Percentiles rank a stretch among this genome's conserved stretches.
These are phyloP conservation scores for Aspergillus sp. DNA, from an alignment of 2,329 filamentous ascomycete genomes.

Conservation along the genomic window DNA sequence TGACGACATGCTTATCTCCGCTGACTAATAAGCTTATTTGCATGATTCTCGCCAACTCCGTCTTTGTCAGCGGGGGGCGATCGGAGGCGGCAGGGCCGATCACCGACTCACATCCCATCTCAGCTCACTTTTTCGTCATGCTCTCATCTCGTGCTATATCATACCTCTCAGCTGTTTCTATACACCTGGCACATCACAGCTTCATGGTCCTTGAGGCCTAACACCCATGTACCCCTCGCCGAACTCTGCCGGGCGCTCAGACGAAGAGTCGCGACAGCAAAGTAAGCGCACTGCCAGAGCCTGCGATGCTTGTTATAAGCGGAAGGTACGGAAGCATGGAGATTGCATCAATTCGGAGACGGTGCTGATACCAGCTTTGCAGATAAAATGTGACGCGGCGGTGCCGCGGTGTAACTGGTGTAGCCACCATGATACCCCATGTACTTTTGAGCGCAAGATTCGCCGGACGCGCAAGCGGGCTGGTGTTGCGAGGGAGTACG, in stretches of 20 bases:
- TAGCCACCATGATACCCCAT: conserved; percentile 48
- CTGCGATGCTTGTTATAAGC: conserved; percentile 52
- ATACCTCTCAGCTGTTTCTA: not conserved
- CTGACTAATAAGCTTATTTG: not conserved
- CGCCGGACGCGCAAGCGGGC: conserved; percentile 29
- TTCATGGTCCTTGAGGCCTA: not conserved
- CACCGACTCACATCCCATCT: not conserved
- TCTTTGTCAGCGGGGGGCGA: not conserved
- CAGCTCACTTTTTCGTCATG: not conserved
- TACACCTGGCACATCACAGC: not conserved
- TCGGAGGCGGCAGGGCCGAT: not conserved
- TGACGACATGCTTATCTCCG: not conserved
- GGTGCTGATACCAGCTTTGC: conserved; percentile 1
- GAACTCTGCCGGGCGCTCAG: conserved; percentile 17
- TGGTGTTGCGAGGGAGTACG: conserved; percentile 23
- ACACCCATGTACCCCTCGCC: conserved; percentile 18
- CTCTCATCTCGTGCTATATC: not conserved
- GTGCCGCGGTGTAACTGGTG: conserved; percentile 53
- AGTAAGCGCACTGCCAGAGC: conserved; percentile 37
- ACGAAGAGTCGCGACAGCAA: conserved; percentile 17
- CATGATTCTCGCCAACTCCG: not conserved
- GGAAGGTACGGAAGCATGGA: conserved; percentile 40
- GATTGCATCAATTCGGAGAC: not conserved
- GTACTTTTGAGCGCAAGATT: conserved; percentile 44
- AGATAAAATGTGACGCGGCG: conserved; percentile 54